Conservation (phyloP, 2,329 filamentous ascomycete species). For the Bipolaris cookei region DNA sequence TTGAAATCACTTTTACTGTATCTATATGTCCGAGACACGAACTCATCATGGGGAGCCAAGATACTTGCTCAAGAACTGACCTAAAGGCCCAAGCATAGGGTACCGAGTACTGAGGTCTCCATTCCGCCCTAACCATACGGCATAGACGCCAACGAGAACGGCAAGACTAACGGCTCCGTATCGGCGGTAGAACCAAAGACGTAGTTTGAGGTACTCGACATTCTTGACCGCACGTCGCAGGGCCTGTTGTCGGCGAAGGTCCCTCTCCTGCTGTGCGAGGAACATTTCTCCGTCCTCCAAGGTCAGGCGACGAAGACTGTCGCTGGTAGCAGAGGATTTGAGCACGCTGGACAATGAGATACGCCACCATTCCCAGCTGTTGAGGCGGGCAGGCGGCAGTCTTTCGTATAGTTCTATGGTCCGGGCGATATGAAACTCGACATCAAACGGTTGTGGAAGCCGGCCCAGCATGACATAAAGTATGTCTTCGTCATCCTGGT, state of each 20-base stretch:
- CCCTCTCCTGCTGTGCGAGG: slow-evolving; percentile 73
- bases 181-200: slow-evolving; percentile 71
- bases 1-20: slow-evolving; percentile 12
- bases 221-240: slow-evolving; percentile 44
- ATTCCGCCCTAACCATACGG: slow-evolving; percentile 44
- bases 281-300: slow-evolving; percentile 69
- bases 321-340: slow-evolving; percentile 73
- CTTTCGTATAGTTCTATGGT: slow-evolving; percentile 68
- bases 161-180: slow-evolving; percentile 62
- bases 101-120: slow-evolving; percentile 16
- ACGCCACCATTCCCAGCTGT: slow-evolving; percentile 67
- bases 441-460: slow-evolving; percentile 77
- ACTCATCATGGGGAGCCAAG: slow-evolving; percentile 13
- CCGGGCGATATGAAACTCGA: slow-evolving; percentile 75
- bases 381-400: slow-evolving; percentile 75
- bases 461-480: slow-evolving; percentile 87
- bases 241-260: slow-evolving; percentile 71
- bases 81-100: slow-evolving; percentile 23
- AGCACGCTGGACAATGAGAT: slow-evolving; percentile 81
- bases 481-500: slow-evolving; percentile 79
- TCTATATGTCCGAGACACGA: neutral
- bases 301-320: slow-evolving; percentile 60
- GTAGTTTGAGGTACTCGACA: slow-evolving; percentile 45
- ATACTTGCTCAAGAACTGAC: slow-evolving; percentile 25
- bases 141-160: slow-evolving; percentile 51